Conservation (phyloP, 495 filamentous ascomycete species). For the Daldinia concentrica region DNA sequence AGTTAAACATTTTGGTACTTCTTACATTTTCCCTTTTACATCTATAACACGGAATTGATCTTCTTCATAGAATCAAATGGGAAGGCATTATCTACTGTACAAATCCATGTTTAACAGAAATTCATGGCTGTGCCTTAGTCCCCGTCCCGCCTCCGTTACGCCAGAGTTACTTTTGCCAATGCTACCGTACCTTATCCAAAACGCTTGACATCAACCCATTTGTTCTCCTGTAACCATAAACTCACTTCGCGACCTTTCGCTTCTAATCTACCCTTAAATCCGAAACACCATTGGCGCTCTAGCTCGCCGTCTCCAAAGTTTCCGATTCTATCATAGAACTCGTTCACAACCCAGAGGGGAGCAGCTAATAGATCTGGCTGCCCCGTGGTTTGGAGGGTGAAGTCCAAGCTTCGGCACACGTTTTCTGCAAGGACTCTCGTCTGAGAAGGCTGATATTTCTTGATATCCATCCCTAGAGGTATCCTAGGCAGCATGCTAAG, state of each 20-base stretch:
- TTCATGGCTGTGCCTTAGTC: background rate
- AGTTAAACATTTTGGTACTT: background rate
- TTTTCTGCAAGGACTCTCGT: constrained; percentile 47
- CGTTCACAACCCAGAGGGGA: constrained; percentile 46
- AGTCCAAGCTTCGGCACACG: constrained; percentile 54
- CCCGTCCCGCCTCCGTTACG: background rate
- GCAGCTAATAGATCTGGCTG: constrained; percentile 55
- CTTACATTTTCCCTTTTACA: background rate
- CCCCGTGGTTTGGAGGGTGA: constrained; percentile 43
- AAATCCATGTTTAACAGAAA: background rate
- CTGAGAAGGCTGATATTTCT: constrained; percentile 41
- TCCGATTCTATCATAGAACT: constrained; percentile 47
- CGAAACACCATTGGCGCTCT: constrained; percentile 56
- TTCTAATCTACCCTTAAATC: constrained; percentile 44
- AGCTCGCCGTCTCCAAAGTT: constrained; percentile 45
- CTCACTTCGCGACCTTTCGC: constrained; percentile 39
- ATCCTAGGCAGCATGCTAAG: constrained; percentile 33
- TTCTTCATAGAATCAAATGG: background rate
- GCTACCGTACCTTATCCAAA: constrained; percentile 31
- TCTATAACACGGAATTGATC: background rate
- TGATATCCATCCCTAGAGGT: constrained; percentile 40
- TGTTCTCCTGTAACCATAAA: constrained; percentile 41
- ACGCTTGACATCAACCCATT: constrained; percentile 36
- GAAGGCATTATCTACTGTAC: background rate
- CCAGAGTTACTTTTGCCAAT: constrained; percentile 1